Evolutionary conservation across 2,329 filamentous ascomycete species (phyloP), one percentile per base, ranked within the genome.

Genomic region (Juglanconis juglandina): DNA sequence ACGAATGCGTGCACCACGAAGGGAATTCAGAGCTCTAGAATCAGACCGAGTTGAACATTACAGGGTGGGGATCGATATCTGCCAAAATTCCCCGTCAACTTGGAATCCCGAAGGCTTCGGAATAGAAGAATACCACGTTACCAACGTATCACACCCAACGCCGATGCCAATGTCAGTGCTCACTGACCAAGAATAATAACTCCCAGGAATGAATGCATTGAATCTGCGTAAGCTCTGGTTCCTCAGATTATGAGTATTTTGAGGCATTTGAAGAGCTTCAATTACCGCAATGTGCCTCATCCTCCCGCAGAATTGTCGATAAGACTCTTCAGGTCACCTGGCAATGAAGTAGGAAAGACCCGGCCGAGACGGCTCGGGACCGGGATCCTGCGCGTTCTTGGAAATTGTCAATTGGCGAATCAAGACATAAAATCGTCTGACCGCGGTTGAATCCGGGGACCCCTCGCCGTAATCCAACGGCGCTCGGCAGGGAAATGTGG

Each of bases 351-450:
- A 60, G 60, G 60, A 47, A 59, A 60, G 32, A 62, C 24, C 57
- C 60, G 60, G 60, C 48, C 60, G 57, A 41, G 33, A 17, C 17
- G n/a, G 33, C 8, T n/a, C 17, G n/a, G 44, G 13, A 32, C 11
- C n/a, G 14, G 54, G 24, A 24, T 24, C 24, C 24, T 2, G 24
- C 24, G 24, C 24, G 24, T 13, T 54, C 44, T 53, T 60, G 49
- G 37, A 46, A 58, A 58, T 52, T 48, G 48, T 57, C 61, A 63
- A 61, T 61, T 63, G 61, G 47, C 58, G 61, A 63, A 63, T 63
- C 53, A 56, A 50, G 44, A 37, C 10, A 13, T 3, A 14, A 9
- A 7, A 6, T 61, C 61, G 54, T 44, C 61, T 61, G 58, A 55
- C 51, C 51, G 41, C 13, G 24, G 24, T 24, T 24, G 24, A 24